These are phyloP conservation scores for Clavispora asparagi DNA, from an alignment of 805 yeast species.

Conservation along the genomic window DNA sequence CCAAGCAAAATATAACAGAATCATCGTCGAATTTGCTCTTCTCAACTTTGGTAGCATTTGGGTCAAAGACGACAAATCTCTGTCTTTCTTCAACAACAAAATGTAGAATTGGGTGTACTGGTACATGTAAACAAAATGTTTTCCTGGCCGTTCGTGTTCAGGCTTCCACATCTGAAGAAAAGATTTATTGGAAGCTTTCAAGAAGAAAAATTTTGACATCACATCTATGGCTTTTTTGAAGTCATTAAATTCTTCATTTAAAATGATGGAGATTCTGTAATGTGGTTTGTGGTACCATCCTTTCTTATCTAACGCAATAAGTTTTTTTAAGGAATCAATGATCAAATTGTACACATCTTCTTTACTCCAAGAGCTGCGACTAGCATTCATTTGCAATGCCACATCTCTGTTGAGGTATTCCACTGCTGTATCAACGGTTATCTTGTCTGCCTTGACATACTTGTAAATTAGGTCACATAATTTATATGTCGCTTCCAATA, in stretches of 20 bases:
- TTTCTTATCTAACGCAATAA: conserved; percentile 62
- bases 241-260: conserved; percentile 50
- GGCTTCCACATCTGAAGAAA: conserved; percentile 91
- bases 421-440: conserved; percentile 37
- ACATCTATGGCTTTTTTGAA: conserved; percentile 53
- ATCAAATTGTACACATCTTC: conserved; percentile 34
- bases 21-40: conserved; percentile 71
- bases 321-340: conserved; percentile 41
- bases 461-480: conserved; percentile 57
- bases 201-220: conserved; percentile 56
- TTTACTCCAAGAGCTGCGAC: conserved; percentile 9
- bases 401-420: conserved; percentile 35
- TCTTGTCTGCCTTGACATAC: conserved; percentile 32
- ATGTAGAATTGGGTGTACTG: conserved; percentile 65
- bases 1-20: conserved; percentile 60
- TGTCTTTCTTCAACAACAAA: conserved; percentile 45
- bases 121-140: conserved; percentile 74
- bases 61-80: conserved; percentile 57
- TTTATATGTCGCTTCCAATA: conserved; percentile 76
- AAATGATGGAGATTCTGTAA: conserved; percentile 62
- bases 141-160: conserved; percentile 86
- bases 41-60: conserved; percentile 69
- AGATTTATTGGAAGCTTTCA: conserved; percentile 64
- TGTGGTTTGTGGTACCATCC: conserved; percentile 91
- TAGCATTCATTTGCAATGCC: conserved; percentile 4